These are phyloP conservation scores for Phalaenopsis aphrodite DNA, from an alignment of 106 monocot genomes.

Conservation along the genomic window DNA sequence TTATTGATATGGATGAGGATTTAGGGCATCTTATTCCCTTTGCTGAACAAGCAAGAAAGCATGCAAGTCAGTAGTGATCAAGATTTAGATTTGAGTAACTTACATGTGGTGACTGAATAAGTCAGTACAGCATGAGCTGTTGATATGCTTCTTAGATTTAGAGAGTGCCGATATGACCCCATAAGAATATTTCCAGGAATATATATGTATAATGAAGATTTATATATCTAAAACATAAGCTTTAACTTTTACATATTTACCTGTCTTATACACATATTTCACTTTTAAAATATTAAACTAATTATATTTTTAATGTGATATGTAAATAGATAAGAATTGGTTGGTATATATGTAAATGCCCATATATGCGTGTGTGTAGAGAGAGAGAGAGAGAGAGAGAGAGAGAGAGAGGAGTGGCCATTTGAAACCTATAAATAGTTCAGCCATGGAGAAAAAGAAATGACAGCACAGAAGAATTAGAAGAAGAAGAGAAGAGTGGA, in stretches of 20 bases:
- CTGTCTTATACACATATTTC: too few species aligned
- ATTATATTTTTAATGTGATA: too few species aligned
- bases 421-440: background rate
- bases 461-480: background rate
- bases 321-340: too few species aligned
- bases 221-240: background rate
- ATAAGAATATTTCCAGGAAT: background rate
- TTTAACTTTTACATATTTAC: too few species aligned
- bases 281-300: too few species aligned
- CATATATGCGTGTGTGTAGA: too few species aligned
- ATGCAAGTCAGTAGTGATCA: background rate
- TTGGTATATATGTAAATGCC: too few species aligned
- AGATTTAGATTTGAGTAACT: background rate
- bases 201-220: background rate
- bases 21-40: background rate
- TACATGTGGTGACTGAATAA: background rate
- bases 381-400: too few species aligned
- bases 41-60: background rate
- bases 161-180: background rate
- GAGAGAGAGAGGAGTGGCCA: background rate
- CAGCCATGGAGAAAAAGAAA: background rate
- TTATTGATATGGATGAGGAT: background rate
- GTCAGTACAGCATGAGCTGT: background rate
- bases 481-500: constrained; percentile 6
- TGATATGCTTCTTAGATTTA: background rate